phyloP scores from a whole-genome alignment of 768 basidiomycete species.

The Melanogaster broomeanus region DNA sequence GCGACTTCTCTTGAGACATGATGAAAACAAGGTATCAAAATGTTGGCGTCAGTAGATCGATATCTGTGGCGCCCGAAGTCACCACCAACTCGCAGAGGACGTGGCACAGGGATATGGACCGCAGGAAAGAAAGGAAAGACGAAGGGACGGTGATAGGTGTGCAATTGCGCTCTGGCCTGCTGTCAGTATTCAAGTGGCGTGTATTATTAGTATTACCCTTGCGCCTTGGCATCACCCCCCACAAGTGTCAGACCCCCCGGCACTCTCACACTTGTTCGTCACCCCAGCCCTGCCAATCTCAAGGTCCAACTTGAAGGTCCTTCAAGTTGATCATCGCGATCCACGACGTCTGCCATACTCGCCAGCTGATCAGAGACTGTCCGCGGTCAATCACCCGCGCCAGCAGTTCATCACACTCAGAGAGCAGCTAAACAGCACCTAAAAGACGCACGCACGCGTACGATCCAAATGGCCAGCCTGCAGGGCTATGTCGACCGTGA shows the following conservation, averaged over 20 bases:
- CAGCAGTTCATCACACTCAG: neutral
- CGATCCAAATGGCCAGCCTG: constrained; percentile 74
- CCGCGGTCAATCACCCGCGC: neutral
- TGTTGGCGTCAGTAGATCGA: neutral
- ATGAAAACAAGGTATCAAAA: neutral
- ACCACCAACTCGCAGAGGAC: neutral
- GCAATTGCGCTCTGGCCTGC: too few species aligned
- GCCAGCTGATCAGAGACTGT: neutral
- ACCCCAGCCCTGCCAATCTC: neutral
- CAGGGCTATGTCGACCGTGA: constrained; percentile 89
- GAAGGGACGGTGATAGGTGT: too few species aligned
- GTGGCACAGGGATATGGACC: too few species aligned
- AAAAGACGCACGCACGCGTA: constrained; percentile 15
- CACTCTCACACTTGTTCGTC: neutral
- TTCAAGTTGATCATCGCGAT: neutral
- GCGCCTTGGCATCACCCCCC: too few species aligned
- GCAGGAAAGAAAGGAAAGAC: too few species aligned
- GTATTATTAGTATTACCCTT: too few species aligned
- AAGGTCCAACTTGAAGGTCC: neutral
- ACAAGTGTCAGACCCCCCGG: too few species aligned
- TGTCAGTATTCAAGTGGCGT: too few species aligned
- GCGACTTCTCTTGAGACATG: constrained; percentile 28
- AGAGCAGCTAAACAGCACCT: constrained; percentile 4
- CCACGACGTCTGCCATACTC: neutral
- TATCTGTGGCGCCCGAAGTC: neutral